Evolutionary conservation across 768 basidiomycete species (phyloP), one percentile per base, ranked within the genome.

Genomic region (Mycena pura): DNA sequence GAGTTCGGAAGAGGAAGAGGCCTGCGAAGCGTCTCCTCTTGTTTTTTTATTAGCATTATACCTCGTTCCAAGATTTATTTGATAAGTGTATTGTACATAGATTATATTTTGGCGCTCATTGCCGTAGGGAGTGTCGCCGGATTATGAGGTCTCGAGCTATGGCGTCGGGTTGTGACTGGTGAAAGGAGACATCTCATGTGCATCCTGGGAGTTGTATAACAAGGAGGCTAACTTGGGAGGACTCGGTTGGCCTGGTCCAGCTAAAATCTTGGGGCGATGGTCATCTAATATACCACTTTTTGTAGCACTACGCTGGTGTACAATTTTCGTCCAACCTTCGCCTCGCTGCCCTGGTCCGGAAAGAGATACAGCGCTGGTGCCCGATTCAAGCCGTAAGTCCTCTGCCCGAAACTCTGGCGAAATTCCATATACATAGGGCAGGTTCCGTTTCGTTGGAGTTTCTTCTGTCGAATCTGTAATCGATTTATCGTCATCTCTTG

Each of bases 221-320:
- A 41, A 11, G 13, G 59, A 31, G 19, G 60, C 29, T 14, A 43
- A 5, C 29, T 43, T 45, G 17, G 49, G 34, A 45, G 46, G 49
- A 17, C 60, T 49, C 1, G 64, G 57, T 47, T 57, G 57, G 6
- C 65, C 65, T 3, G 62, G 65, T 28, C 62, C 62, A 34, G 65
- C 46, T 25, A 63, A 34, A 4, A 63, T 25, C 25, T 25, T 28
- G 21, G 34, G 36, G 46, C 50, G 56, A 10, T 27, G 49, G 39
- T 58, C 62, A 36, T 57, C 47, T 15, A 43, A 44, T 25, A 29
- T 6, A 29, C 62, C 56, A 58, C 24, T 11, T n/a, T 36, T 57
- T 55, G 19, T 50, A 47, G n/a, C 51, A 34, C 31, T 60, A 54
- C 5, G 57, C 62, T 15, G 61, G 65, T 29, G n/a, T n/a, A n/a